These are phyloP conservation scores for Lentinula raphanica DNA, from an alignment of 768 basidiomycete genomes.

Conservation along the genomic window DNA sequence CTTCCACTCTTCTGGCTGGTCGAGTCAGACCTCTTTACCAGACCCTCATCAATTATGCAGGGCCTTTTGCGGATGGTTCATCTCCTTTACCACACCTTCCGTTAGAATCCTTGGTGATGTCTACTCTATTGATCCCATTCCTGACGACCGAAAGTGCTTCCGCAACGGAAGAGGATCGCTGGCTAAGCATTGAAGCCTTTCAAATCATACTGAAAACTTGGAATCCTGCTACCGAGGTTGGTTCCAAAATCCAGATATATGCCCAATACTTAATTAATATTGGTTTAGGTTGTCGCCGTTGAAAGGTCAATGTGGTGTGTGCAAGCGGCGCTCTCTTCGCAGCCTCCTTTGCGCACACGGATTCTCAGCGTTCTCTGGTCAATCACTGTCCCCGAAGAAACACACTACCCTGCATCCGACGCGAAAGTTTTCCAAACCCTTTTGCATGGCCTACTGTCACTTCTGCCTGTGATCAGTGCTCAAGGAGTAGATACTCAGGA, in stretches of 20 bases:
- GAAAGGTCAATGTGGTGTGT: conserved; percentile 71
- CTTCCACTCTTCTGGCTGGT: conserved; percentile 29
- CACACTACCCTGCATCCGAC: conserved; percentile 34
- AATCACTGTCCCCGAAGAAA: conserved; percentile 39
- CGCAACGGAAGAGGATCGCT: conserved; percentile 46
- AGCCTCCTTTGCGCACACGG: conserved; percentile 36
- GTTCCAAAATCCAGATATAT: conserved; percentile 9
- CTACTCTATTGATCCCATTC: conserved; percentile 55
- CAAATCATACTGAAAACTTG: conserved; percentile 55
- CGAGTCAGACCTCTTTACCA: conserved; percentile 42
- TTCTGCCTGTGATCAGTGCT: conserved; percentile 37
- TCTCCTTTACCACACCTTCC: conserved; percentile 37
- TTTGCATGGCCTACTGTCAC: conserved; percentile 44
- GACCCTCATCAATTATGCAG: conserved; percentile 40
- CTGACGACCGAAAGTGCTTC: conserved; percentile 29
- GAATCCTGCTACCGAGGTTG: conserved; percentile 51
- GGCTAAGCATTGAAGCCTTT: conserved; percentile 55
- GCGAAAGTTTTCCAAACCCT: conserved; percentile 47
- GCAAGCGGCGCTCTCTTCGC: conserved; percentile 45
- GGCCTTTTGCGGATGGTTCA: conserved; percentile 22
- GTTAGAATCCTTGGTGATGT: conserved; percentile 53
- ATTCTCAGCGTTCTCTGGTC: conserved; percentile 46
- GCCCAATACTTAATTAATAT: background rate
- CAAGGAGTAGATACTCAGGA: conserved; percentile 25
- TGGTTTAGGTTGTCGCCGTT: conserved; percentile 35